Evolutionary conservation across 306 rosid species (phyloP).

Genomic region (Gillenia trifoliata): DNA sequence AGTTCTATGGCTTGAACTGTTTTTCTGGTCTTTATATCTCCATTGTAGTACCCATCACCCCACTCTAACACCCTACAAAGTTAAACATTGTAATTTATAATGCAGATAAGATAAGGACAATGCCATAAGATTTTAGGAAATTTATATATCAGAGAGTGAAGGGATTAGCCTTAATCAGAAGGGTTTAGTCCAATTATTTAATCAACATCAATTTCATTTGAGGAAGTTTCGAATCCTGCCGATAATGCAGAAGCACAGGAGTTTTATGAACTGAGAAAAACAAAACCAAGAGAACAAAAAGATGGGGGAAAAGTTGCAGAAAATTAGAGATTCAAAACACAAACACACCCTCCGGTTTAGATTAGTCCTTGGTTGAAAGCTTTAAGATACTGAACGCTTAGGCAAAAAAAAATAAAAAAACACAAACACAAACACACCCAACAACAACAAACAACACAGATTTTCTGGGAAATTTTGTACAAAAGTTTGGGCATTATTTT

Average conservation of each 20-base stretch:
- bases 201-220: neutral
- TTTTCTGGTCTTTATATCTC: conserved; percentile 85
- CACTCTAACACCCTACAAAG: conserved; percentile 59
- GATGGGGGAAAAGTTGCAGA: conserved; percentile 7
- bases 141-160: neutral
- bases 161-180: neutral
- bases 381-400: too few species aligned
- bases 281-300: neutral
- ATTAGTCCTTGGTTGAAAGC: too few species aligned
- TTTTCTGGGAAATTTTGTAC: neutral
- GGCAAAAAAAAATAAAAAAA: too few species aligned
- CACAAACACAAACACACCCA: neutral
- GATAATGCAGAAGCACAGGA: neutral
- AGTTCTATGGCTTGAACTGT: conserved; percentile 64
- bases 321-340: neutral
- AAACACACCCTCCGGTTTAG: neutral
- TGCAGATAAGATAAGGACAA: neutral
- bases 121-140: neutral
- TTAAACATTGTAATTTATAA: neutral
- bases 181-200: neutral
- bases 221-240: neutral
- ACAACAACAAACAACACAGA: neutral
- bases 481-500: neutral
- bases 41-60: conserved; percentile 89
- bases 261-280: neutral